A percentile compares a stretch with the other conserved stretches of the same genome.
These are phyloP conservation scores for Arachis monticola DNA, from an alignment of 331 rosid genomes.

Conservation along the genomic window DNA sequence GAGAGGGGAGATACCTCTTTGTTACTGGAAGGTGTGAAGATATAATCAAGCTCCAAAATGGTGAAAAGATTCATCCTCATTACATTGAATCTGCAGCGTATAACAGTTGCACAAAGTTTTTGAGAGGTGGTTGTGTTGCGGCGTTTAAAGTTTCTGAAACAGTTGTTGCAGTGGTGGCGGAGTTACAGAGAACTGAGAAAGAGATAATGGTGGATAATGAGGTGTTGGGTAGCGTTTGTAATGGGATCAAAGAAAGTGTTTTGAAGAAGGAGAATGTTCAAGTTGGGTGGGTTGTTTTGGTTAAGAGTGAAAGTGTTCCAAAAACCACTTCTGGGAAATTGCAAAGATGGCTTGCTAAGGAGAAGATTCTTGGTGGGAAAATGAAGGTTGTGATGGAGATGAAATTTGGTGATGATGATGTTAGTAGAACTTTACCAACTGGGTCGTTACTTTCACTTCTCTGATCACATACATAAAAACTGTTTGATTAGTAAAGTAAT, in stretches of 20 bases:
- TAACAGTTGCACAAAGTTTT: slow-evolving; percentile 46
- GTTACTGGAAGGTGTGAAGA: slow-evolving; percentile 72
- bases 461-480: slow-evolving; percentile 28
- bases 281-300: slow-evolving; percentile 68
- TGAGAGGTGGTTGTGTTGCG: slow-evolving; percentile 73
- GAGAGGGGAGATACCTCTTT: slow-evolving; percentile 60
- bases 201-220: slow-evolving; percentile 17
- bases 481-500: too few species aligned
- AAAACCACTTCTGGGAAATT: slow-evolving; percentile 88
- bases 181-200: slow-evolving; percentile 47
- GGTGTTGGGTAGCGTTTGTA: slow-evolving; percentile 48
- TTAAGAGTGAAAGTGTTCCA: slow-evolving; percentile 58
- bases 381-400: slow-evolving; percentile 59
- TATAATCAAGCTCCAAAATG: slow-evolving; percentile 50
- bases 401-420: slow-evolving; percentile 40
- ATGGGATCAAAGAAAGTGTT: slow-evolving; percentile 53
- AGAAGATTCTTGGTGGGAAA: slow-evolving; percentile 56
- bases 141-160: slow-evolving; percentile 46
- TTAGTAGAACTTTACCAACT: not conserved
- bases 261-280: slow-evolving; percentile 53
- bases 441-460: slow-evolving; percentile 40
- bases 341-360: slow-evolving; percentile 62
- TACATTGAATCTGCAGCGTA: slow-evolving; percentile 61
- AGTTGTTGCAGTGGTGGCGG: slow-evolving; percentile 65
- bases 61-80: slow-evolving; percentile 62